Evolutionary conservation across 2,329 filamentous ascomycete genomes (phyloP).

Genomic region (Pseudogymnoascus sp.): DNA sequence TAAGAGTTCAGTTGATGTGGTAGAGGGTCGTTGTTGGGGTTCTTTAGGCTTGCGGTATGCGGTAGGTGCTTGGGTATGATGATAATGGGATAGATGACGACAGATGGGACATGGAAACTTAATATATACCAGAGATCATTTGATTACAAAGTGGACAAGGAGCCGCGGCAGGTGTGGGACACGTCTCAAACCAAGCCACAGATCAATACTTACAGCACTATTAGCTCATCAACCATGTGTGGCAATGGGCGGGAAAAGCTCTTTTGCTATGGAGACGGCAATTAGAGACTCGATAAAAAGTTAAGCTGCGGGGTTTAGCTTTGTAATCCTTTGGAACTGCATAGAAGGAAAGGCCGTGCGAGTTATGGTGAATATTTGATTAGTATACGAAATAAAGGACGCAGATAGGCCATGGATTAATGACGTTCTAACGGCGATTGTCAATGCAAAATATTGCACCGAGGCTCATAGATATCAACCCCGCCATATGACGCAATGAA

Average conservation of each 20-base stretch:
- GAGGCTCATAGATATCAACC: background rate
- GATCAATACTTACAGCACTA: background rate
- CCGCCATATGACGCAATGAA: conserved; percentile 2
- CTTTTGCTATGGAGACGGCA: background rate
- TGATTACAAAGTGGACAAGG: background rate
- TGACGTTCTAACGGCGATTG: background rate
- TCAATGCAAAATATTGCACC: background rate
- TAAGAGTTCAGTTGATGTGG: background rate
- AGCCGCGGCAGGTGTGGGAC: background rate
- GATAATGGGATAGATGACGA: background rate
- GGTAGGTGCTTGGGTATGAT: background rate
- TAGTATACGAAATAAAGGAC: background rate
- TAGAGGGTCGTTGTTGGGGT: background rate
- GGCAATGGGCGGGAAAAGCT: background rate
- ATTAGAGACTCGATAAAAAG: background rate
- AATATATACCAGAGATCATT: background rate
- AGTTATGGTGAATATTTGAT: background rate
- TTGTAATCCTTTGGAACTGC: background rate
- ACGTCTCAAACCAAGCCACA: background rate
- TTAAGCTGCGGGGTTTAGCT: background rate
- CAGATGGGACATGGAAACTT: background rate
- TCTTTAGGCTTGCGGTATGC: background rate
- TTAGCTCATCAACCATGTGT: background rate
- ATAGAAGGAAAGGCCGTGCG: background rate
- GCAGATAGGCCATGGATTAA: background rate